Evolutionary conservation across 192 early-diverging fungal species (phyloP).

Genomic region (Coemansia reversa): DNA sequence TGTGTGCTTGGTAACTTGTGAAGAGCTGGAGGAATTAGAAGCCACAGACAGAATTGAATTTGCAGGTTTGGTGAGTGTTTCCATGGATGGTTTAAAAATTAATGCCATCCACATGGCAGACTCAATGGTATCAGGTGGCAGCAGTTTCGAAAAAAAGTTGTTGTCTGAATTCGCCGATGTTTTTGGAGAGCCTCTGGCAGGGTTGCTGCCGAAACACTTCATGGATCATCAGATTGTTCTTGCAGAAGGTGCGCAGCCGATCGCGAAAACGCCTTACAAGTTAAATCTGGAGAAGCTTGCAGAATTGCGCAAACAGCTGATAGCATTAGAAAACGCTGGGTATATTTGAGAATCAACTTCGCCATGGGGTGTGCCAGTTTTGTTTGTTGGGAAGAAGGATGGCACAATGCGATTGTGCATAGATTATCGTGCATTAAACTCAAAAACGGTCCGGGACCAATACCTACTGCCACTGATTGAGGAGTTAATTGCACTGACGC

Average conservation of each 20-base stretch:
- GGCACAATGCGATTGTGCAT: constrained; percentile 38
- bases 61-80: neutral
- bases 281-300: constrained; percentile 31
- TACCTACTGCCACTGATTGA: constrained; percentile 58
- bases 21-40: neutral
- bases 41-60: neutral
- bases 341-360: constrained; percentile 41
- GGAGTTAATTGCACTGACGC: constrained; percentile 36
- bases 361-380: constrained; percentile 48
- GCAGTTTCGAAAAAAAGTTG: neutral
- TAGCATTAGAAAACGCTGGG: constrained; percentile 1
- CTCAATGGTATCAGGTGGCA: neutral
- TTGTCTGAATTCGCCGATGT: too few species aligned
- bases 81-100: neutral
- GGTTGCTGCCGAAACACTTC: neutral
- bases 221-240: neutral
- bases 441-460: constrained; percentile 42
- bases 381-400: constrained; percentile 51
- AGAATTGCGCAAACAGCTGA: constrained; percentile 34
- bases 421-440: constrained; percentile 61
- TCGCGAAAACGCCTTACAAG: constrained; percentile 14
- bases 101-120: neutral
- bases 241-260: neutral
- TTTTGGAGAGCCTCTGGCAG: too few species aligned
- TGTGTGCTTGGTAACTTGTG: too few species aligned